phyloP scores from a whole-genome alignment of 2,329 filamentous ascomycete genomes.

The Epicoccum sorghinum region DNA sequence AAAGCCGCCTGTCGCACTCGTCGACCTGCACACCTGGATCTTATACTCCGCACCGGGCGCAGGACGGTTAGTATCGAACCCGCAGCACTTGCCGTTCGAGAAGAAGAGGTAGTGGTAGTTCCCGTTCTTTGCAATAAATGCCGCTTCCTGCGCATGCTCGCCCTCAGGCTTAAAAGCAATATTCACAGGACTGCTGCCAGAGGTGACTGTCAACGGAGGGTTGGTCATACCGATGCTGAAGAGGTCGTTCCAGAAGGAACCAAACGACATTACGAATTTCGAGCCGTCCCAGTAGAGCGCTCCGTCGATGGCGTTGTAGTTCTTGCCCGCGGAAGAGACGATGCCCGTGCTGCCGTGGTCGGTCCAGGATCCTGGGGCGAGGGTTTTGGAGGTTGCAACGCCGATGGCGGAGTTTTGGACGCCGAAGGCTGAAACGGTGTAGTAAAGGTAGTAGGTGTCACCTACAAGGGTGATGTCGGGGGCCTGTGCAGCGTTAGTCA shows the following conservation, averaged over 20 bases:
- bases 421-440: constrained; percentile 68
- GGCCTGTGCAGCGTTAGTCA: constrained; percentile 54
- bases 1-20: constrained; percentile 59
- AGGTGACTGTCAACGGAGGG: constrained; percentile 37
- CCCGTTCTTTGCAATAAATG: constrained; percentile 62
- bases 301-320: constrained; percentile 61
- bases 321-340: constrained; percentile 43
- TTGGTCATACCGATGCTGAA: constrained; percentile 62
- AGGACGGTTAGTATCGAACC: constrained; percentile 59
- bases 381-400: constrained; percentile 56
- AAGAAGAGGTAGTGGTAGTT: constrained; percentile 70
- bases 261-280: constrained; percentile 64
- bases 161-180: constrained; percentile 61
- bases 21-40: constrained; percentile 68
- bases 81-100: constrained; percentile 66
- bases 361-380: constrained; percentile 60
- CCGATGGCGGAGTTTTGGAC: constrained; percentile 68
- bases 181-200: constrained; percentile 50
- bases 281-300: constrained; percentile 51
- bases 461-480: constrained; percentile 67
- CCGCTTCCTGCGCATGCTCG: constrained; percentile 61
- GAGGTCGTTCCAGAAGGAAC: constrained; percentile 71
- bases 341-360: constrained; percentile 64
- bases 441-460: constrained; percentile 68
- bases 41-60: constrained; percentile 67